A percentile compares a stretch with the other conserved stretches of the same genome.
Conservation (phyloP, 2,329 filamentous ascomycete species). For the Herpotrichia juniperi region DNA sequence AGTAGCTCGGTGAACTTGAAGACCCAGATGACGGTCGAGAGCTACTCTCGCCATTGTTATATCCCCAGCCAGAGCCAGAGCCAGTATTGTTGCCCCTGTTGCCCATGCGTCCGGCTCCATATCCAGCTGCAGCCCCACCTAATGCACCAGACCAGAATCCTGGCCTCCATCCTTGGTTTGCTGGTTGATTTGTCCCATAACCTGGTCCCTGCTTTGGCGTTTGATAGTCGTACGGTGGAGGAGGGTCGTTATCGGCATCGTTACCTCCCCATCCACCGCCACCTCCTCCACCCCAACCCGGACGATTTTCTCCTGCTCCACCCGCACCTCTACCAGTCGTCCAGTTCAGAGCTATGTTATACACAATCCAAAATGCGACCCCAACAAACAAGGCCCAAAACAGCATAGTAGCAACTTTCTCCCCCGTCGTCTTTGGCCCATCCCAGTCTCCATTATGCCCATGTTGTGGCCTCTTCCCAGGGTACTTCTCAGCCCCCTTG, state of each 20-base stretch:
- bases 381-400: constrained; percentile 69
- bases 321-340: constrained; percentile 25
- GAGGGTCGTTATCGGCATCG: constrained; percentile 56
- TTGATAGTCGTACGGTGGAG: constrained; percentile 54
- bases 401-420: constrained; percentile 46
- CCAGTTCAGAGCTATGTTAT: constrained; percentile 54
- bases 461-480: constrained; percentile 54
- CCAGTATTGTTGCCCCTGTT: constrained; percentile 50
- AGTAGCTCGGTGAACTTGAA: constrained; percentile 40
- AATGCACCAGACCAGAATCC: constrained; percentile 77
- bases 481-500: constrained; percentile 74
- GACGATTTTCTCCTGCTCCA: constrained; percentile 30
- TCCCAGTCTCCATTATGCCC: constrained; percentile 41
- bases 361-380: constrained; percentile 67
- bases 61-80: constrained; percentile 33
- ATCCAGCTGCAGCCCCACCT: constrained; percentile 72
- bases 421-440: constrained; percentile 32
- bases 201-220: constrained; percentile 17
- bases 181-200: constrained; percentile 19
- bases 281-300: constrained; percentile 47
- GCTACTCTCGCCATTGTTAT: constrained; percentile 46
- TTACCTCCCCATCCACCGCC: constrained; percentile 39
- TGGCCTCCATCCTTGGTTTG: constrained; percentile 65
- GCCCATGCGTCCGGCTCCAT: constrained; percentile 60
- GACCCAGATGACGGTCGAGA: constrained; percentile 41